Base-by-base conservation (phyloP, 805 yeast genomes). In the Hanseniaspora taiwanica region DNA sequence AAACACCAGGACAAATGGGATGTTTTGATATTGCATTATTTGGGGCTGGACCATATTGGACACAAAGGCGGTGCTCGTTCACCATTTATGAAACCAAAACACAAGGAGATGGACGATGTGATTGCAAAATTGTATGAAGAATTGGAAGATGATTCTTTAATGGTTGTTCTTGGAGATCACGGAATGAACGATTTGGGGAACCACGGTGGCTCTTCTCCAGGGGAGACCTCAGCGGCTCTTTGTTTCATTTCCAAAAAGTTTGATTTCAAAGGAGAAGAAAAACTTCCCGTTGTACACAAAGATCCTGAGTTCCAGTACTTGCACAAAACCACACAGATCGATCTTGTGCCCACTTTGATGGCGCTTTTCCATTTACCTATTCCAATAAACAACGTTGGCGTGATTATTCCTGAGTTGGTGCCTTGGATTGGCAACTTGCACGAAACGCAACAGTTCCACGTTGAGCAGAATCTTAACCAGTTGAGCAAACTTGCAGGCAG, bases 11-110 rank as follows among this genome's bases (percentile, higher is more conserved):
- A 48, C 0, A 46, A 61, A 3, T 91, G 97, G 97, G 96, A 91
- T 54, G 80, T 78, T 4, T 62, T 91, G 45, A 79, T 91, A 31
- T 62, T 91, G 29, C 99, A 91, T 56, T 91, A 89, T 52, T 63
- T 91, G 16, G 99, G 99, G 0, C 64, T 91, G 21, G 99, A 91
- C 55, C 99, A 91, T 56, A 91, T 91, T 51, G 99, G 99, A 2
- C 99, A 91, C 58, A 89, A 86, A 55, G 93, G 94, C 35, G 99
- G 99, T 0, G 89, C 98, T 0, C 51, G 62, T 5, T 84, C 95
- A 9, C 60, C 71, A 0, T 77, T 75, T 48, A 91, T 91, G 98
- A 73, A 76, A 7, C 66, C 62, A 0, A 91, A 91, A 52, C 96
- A 86, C 45, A 43, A 40, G 4, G 98, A 91, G 56, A 84, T 91